A percentile compares a stretch with the other conserved stretches of the same genome.
Conservation (phyloP, 495 filamentous ascomycete genomes). For the Daldinia vernicosa region DNA sequence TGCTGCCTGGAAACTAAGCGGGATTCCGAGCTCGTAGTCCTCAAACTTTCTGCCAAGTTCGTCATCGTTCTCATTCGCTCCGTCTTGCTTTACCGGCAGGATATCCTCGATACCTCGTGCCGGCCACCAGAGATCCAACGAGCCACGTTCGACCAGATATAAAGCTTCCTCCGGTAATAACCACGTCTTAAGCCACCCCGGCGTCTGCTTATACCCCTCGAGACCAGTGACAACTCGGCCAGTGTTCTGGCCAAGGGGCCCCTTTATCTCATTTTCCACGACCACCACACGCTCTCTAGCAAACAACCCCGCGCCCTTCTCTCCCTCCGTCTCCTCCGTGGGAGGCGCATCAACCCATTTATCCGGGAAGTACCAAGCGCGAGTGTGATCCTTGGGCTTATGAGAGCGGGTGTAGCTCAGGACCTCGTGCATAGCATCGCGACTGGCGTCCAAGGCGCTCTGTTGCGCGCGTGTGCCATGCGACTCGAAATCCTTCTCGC, state of each 20-base stretch:
- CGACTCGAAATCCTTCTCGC: conserved; percentile 96
- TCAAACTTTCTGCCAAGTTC: conserved; percentile 43
- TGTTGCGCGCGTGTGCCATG: conserved; percentile 86
- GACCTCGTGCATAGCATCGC: conserved; percentile 90
- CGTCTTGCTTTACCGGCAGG: conserved; percentile 44
- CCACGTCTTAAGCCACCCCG: conserved; percentile 70
- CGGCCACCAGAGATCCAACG: conserved; percentile 86
- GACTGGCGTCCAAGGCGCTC: conserved; percentile 75
- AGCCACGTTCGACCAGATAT: conserved; percentile 87
- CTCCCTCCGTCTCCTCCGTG: conserved; percentile 35
- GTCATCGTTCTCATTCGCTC: conserved; percentile 26
- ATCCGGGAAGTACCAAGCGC: conserved; percentile 66
- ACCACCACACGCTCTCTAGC: conserved; percentile 59
- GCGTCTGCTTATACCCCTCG: conserved; percentile 48
- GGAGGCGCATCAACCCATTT: conserved; percentile 49
- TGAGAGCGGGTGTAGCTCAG: conserved; percentile 77
- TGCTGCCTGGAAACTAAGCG: conserved; percentile 88
- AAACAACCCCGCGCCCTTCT: conserved; percentile 50
- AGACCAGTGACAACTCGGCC: conserved; percentile 56
- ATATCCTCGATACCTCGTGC: conserved; percentile 51
- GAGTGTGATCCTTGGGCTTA: conserved; percentile 58
- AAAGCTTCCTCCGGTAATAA: conserved; percentile 92
- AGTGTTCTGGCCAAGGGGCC: conserved; percentile 51
- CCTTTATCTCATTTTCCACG: conserved; percentile 56
- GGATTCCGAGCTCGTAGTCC: conserved; percentile 69